Base-by-base conservation (phyloP, 768 basidiomycete genomes). In the Agaricus sinodeliciosus region DNA sequence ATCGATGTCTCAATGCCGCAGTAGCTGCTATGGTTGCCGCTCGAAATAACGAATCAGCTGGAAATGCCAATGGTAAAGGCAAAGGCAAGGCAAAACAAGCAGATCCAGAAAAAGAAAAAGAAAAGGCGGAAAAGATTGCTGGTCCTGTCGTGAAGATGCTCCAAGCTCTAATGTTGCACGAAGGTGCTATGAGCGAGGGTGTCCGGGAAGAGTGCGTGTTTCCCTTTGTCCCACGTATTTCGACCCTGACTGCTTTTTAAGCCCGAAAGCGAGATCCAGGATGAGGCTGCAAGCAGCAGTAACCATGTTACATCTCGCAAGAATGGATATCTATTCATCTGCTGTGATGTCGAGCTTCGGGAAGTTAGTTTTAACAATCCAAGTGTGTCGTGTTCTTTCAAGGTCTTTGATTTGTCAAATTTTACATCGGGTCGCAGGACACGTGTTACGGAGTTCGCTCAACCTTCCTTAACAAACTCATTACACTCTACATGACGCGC, bases 391-490 rank as follows among this genome's bases (percentile, higher is more conserved):
- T 19, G n/a, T n/a, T 27, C 7, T 40, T n/a, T 27, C 26, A 39
- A 45, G 36, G 35, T 54, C 13, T 34, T 47, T 15, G 15, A 19
- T 8, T 27, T 57, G 2, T n/a, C 13, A 7, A 19, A 4, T 37
- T 19, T 51, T n/a, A 50, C 37, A 47, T 9, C 4, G 5, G 45
- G 15, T 4, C 57, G 22, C 62, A 96, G 90, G 95, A 99, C 60
- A 74, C 90, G 0, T 90, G 85, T 61, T 96, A 84, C 65, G 82
- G 91, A 58, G 90, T 98, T 42, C 88, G 96, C 41, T 71, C 82
- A 51, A 69, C 61, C 3, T 94, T 95, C 71, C 65, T 97, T 48
- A 77, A 71, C 22, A 96, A 96, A 66, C 71, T 94, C 2, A 67
- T 87, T 9, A 63, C 73, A 9, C 69, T 90, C 22, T 66, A 94